Evolutionary conservation across 495 filamentous ascomycete species (phyloP).

Genomic region (Penicillium macrosclerotiorum): DNA sequence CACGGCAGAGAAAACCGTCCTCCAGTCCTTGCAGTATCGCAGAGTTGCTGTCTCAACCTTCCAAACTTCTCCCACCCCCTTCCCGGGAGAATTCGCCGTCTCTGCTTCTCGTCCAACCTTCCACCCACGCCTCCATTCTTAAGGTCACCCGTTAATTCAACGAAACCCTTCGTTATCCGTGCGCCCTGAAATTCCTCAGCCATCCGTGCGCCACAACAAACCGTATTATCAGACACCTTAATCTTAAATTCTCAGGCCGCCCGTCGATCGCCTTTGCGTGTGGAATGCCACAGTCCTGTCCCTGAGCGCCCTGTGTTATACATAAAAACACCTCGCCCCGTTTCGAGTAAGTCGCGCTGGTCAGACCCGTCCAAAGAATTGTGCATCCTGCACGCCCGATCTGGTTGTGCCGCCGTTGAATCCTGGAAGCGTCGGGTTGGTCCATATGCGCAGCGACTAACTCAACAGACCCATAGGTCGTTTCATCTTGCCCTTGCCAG

Average conservation of each 20-base stretch:
- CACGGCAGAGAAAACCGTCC: neutral
- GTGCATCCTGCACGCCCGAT: too few relatives aligned
- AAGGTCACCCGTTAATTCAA: too few relatives aligned
- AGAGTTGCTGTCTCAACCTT: neutral
- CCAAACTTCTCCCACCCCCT: neutral
- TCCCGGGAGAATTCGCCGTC: too few relatives aligned
- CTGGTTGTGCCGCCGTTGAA: too few relatives aligned
- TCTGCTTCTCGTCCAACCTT: too few relatives aligned
- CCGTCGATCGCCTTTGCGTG: slow-evolving; percentile 3
- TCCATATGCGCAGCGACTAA: too few relatives aligned
- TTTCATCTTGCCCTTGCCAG: too few relatives aligned
- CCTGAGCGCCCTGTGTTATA: neutral
- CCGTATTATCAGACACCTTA: neutral
- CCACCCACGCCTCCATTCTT: neutral
- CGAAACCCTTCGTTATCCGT: too few relatives aligned
- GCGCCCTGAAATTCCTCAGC: slow-evolving; percentile 9
- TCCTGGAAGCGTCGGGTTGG: too few relatives aligned
- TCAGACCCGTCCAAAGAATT: too few relatives aligned
- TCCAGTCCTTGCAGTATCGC: neutral
- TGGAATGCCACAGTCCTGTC: too few relatives aligned
- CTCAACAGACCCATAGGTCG: too few relatives aligned
- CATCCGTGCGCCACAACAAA: slow-evolving; percentile 16
- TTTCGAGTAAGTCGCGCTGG: neutral
- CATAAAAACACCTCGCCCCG: neutral
- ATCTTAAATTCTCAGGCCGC: slow-evolving; percentile 8